Evolutionary conservation across 768 basidiomycete species (phyloP), one percentile per base, ranked within the genome.

Genomic region (Butyriboletus loyo): DNA sequence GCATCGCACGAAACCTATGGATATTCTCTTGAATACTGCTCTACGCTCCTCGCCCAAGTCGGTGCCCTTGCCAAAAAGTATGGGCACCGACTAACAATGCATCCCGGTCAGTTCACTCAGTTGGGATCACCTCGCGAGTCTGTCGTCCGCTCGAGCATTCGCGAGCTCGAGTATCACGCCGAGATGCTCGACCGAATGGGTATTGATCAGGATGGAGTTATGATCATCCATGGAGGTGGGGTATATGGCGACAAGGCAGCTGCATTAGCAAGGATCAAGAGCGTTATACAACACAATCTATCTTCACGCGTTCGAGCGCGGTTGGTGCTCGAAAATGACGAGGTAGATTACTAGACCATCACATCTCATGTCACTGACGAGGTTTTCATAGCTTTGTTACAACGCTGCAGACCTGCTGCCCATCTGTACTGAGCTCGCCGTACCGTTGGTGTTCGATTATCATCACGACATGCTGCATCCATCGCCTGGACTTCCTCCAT

Each of bases 321-420:
- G 40, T 67, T 95, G 21, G 93, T 92, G 2, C 75, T 94, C n/a
- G 95, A 98, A 70, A 98, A 97, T 54, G 95, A 97, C 58, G 95
- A 98, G 75, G 90, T 89, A 44, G 28, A 19, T 17, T 43, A 4
- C 11, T 11, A 8, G 5, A 21, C 17, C 5, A 31, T 40, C 7
- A n/a, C 14, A 15, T 19, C 1, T 39, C 34, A 13, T 30, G 17
- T 5, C 8, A 13, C 36, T 54, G 22, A 60, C 42, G 17, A 31
- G 21, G 21, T 42, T 49, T 43, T 15, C 39, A 9, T 44, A 80
- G 77, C 61, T 97, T 58, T 96, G 92, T 63, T 97, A 94, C 69
- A 91, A 83, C 46, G 87, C 89, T 1, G 91, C 91, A 54, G 95
- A 97, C 50, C 75, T 97, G 11, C 74, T 97, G n/a, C 86, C 88